Conservation (phyloP, 768 basidiomycete genomes). For the Fistulinella prunicolor region DNA sequence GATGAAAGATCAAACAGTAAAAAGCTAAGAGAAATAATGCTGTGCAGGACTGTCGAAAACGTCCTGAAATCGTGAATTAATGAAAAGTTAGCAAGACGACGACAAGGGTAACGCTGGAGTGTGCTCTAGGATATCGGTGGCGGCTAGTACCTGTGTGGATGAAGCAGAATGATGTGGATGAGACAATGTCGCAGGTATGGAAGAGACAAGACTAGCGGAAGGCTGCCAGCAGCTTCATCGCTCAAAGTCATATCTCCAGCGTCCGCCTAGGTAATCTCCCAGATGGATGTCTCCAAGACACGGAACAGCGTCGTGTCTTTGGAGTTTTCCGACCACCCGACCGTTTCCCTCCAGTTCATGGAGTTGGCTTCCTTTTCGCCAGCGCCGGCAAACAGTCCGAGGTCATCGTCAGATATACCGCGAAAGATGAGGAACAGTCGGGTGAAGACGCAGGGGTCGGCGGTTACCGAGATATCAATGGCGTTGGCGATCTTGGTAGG, state of each 20-base stretch:
- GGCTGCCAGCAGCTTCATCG: conserved; percentile 21
- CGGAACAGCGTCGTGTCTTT: conserved; percentile 75
- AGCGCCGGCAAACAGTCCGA: conserved; percentile 67
- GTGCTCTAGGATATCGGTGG: conserved; percentile 27
- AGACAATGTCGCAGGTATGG: conserved; percentile 10
- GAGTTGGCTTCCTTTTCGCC: conserved; percentile 85
- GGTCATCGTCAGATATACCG: conserved; percentile 77
- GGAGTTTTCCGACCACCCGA: conserved; percentile 79
- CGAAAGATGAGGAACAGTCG: conserved; percentile 86
- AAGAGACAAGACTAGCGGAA: neutral
- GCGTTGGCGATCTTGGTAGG: conserved; percentile 78
- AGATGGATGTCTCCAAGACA: conserved; percentile 73
- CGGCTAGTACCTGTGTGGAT: conserved; percentile 8
- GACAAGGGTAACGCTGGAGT: conserved; percentile 19
- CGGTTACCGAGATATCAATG: conserved; percentile 83
- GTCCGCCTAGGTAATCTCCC: conserved; percentile 58
- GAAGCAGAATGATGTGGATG: conserved; percentile 7
- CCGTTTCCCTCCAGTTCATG: conserved; percentile 76
- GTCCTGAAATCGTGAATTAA: conserved; percentile 11
- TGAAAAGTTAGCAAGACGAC: conserved; percentile 12
- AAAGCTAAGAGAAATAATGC: conserved; percentile 14
- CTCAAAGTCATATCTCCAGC: neutral
- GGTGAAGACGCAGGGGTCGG: conserved; percentile 77
- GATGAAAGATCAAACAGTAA: conserved; percentile 4
- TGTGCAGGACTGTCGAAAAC: neutral